Evolutionary conservation across 2,329 filamentous ascomycete genomes (phyloP).

Genomic region (Penicillium glabrum): DNA sequence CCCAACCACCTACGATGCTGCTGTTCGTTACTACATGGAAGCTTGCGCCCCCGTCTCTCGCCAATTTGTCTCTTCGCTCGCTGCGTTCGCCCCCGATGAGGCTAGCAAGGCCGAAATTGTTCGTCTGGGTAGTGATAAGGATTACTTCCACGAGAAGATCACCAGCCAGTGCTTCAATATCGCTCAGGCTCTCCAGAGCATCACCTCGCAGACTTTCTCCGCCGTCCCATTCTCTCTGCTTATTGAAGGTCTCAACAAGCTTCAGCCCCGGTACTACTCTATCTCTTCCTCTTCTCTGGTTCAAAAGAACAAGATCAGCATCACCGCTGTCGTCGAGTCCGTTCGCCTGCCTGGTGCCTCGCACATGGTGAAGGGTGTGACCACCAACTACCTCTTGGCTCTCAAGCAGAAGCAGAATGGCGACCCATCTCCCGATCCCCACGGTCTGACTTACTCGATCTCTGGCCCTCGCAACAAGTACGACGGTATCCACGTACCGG

Average conservation of each 20-base stretch:
- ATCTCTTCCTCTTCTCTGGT: constrained; percentile 96
- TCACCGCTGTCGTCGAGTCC: constrained; percentile 92
- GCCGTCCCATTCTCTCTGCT: constrained; percentile 90
- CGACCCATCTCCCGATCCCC: constrained; percentile 74
- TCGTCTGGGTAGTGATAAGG: constrained; percentile 87
- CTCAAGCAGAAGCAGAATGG: constrained; percentile 96
- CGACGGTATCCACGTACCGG: constrained; percentile 88
- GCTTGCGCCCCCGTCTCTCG: constrained; percentile 93
- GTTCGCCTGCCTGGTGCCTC: constrained; percentile 72
- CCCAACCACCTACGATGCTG: constrained; percentile 93
- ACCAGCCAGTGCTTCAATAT: constrained; percentile 83
- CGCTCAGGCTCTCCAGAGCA: constrained; percentile 73
- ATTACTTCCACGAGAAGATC: constrained; percentile 89
- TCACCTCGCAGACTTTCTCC: constrained; percentile 75
- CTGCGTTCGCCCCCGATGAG: constrained; percentile 86
- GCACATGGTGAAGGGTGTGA: constrained; percentile 85
- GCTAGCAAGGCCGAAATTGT: constrained; percentile 81
- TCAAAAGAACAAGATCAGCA: constrained; percentile 90
- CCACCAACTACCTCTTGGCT: constrained; percentile 93
- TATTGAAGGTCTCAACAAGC: constrained; percentile 89
- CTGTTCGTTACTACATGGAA: constrained; percentile 93
- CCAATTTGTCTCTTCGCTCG: constrained; percentile 85
- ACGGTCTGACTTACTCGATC: constrained; percentile 83
- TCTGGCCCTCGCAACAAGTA: constrained; percentile 94
- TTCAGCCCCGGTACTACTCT: constrained; percentile 98